Percentiles rank a stretch among this genome's conserved stretches.
These are phyloP conservation scores for Sherardia arvensis DNA, from an alignment of 257 asterid genomes.

Conservation along the genomic window DNA sequence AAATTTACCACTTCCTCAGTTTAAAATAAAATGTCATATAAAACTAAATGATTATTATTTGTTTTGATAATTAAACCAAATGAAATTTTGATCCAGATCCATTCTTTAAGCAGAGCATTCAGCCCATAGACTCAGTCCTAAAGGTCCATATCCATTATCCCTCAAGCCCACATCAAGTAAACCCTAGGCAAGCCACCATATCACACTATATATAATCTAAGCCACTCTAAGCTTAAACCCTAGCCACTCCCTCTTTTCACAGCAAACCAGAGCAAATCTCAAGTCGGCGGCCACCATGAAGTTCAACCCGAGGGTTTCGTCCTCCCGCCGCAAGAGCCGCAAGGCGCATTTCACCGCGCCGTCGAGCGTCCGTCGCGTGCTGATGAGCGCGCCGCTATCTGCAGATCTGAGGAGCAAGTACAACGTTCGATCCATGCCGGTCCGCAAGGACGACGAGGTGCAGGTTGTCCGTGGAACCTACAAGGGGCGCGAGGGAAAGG, in stretches of 20 bases:
- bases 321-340: slow-evolving; percentile 79
- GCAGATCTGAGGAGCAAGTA: slow-evolving; percentile 59
- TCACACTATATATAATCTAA: slow-evolving; percentile 2
- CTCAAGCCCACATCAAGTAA: no score
- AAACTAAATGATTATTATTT: no score
- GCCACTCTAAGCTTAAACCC: no score
- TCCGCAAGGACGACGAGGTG: slow-evolving; percentile 84
- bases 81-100: no score
- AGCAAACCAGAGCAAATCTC: not conserved
- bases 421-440: slow-evolving; percentile 75
- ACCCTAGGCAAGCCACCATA: not conserved
- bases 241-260: no score
- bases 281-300: slow-evolving; percentile 47
- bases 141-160: no score
- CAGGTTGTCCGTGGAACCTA: slow-evolving; percentile 80
- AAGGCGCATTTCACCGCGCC: slow-evolving; percentile 96
- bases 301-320: slow-evolving; percentile 67
- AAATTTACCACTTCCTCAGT: no score
- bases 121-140: no score
- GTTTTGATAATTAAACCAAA: no score
- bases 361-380: slow-evolving; percentile 70
- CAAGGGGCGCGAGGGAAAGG: slow-evolving; percentile 89
- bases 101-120: no score
- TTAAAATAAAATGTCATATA: no score
- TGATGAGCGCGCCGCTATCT: slow-evolving; percentile 75